Conservation (phyloP, 2,329 filamentous ascomycete genomes). For the Monosporascus sp. region DNA sequence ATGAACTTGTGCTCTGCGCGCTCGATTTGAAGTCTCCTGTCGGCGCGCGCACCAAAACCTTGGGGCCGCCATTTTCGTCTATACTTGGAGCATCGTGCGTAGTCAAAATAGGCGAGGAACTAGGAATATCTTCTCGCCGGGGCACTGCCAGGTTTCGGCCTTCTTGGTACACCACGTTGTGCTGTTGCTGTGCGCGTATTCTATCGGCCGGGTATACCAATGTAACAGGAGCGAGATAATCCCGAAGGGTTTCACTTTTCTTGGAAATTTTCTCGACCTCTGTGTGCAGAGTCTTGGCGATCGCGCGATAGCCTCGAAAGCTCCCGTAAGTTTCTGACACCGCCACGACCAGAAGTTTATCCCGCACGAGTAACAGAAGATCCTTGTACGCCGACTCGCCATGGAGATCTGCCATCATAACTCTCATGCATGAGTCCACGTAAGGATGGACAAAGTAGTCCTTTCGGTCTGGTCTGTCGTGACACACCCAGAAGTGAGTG, state of each 20-base stretch:
- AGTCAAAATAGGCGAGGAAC: too few relatives aligned
- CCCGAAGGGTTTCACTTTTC: background rate
- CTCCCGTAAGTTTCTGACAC: slow-evolving; percentile 2
- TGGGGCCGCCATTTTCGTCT: too few relatives aligned
- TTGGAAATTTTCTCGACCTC: background rate
- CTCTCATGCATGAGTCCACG: background rate
- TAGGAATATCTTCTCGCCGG: too few relatives aligned
- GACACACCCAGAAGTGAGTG: background rate
- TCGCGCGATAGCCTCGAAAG: slow-evolving; percentile 1
- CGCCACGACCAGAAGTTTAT: background rate
- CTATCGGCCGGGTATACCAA: too few relatives aligned
- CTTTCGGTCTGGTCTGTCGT: background rate
- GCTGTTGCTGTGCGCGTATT: too few relatives aligned
- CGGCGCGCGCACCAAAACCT: too few relatives aligned
- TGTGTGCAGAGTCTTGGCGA: background rate
- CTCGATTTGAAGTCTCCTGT: too few relatives aligned
- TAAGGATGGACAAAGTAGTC: slow-evolving; percentile 1
- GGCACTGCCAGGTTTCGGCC: too few relatives aligned
- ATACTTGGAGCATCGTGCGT: too few relatives aligned
- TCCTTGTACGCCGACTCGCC: background rate
- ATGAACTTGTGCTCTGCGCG: too few relatives aligned
- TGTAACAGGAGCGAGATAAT: too few relatives aligned
- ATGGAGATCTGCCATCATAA: background rate
- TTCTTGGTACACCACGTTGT: too few relatives aligned
- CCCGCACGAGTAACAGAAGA: background rate